Percentiles rank a stretch among this genome's conserved stretches.
Conservation (phyloP, 306 rosid species). For the Bauhinia variegata region DNA sequence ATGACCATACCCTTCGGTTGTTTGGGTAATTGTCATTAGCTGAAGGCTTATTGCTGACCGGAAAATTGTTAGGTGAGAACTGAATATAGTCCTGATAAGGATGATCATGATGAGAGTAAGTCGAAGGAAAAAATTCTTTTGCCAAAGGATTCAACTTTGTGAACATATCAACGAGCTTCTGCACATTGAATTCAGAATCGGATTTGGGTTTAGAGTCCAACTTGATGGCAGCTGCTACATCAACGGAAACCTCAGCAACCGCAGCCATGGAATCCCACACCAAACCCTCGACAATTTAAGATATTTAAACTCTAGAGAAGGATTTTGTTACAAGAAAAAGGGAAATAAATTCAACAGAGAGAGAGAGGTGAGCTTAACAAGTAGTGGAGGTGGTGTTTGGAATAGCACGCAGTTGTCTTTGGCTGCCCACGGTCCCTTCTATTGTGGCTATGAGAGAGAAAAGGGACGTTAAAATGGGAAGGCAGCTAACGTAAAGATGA, state of each 20-base stretch:
- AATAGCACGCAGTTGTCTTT: constrained; percentile 33
- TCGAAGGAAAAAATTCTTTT: constrained; percentile 85
- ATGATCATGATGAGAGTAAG: constrained; percentile 57
- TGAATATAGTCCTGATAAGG: constrained; percentile 49
- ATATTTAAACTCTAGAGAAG: constrained; percentile 6
- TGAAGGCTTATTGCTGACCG: constrained; percentile 53
- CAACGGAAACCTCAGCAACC: constrained; percentile 79
- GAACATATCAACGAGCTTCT: constrained; percentile 91
- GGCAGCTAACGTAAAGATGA: constrained; percentile 43
- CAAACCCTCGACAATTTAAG: constrained; percentile 26
- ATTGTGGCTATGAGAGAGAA: background rate
- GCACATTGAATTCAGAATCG: constrained; percentile 78
- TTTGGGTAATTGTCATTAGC: constrained; percentile 53
- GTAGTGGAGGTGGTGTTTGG: constrained; percentile 38
- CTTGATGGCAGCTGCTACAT: constrained; percentile 67
- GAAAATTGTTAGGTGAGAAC: constrained; percentile 51
- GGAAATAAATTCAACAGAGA: constrained; percentile 2
- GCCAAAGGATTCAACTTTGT: constrained; percentile 92
- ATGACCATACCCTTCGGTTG: constrained; percentile 72
- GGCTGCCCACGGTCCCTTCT: constrained; percentile 38
- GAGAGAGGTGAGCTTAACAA: constrained; percentile 10
- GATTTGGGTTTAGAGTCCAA: constrained; percentile 63
- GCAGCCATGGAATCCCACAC: constrained; percentile 78
- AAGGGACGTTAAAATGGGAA: no score
- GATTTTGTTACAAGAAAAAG: constrained; percentile 1